Conservation (phyloP, 768 basidiomycete species). For the Suillus hirtellus region DNA sequence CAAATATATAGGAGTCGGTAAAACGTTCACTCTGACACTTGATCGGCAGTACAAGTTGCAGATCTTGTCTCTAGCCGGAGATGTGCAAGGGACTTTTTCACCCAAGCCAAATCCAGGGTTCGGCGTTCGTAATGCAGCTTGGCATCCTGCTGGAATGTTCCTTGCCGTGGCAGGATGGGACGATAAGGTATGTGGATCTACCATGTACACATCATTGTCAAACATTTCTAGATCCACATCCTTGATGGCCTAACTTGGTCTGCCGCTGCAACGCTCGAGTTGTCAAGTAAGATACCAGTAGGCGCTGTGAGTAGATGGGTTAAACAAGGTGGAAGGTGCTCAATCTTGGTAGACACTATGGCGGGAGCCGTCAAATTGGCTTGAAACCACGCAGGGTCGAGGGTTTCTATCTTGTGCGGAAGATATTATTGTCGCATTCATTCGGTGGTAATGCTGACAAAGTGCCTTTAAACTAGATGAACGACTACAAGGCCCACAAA, state of each 20-base stretch:
- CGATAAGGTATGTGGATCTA: constrained; percentile 60
- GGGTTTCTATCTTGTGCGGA: constrained; percentile 84
- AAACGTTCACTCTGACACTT: constrained; percentile 9
- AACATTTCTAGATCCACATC: constrained; percentile 59
- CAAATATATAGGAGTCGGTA: neutral
- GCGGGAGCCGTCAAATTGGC: constrained; percentile 86
- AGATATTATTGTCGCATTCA: neutral
- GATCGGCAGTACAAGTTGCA: constrained; percentile 68
- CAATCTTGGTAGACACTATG: constrained; percentile 61
- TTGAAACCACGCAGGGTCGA: constrained; percentile 77
- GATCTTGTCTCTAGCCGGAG: constrained; percentile 67
- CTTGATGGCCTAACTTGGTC: constrained; percentile 79
- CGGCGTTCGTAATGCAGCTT: constrained; percentile 74
- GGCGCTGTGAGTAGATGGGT: constrained; percentile 48
- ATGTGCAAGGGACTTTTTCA: constrained; percentile 61
- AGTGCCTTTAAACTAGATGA: constrained; percentile 50
- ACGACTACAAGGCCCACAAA: constrained; percentile 55
- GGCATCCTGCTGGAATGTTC: constrained; percentile 87
- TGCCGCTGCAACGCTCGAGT: constrained; percentile 59
- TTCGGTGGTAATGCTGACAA: constrained; percentile 6
- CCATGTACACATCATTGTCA: constrained; percentile 4
- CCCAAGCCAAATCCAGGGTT: constrained; percentile 80
- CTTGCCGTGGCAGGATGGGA: constrained; percentile 87
- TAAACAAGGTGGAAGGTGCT: neutral
- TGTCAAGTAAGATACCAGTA: constrained; percentile 55